Percentiles rank a stretch among this genome's conserved stretches.
Conservation (phyloP, 805 yeast species). For the Candida nanaspora region DNA sequence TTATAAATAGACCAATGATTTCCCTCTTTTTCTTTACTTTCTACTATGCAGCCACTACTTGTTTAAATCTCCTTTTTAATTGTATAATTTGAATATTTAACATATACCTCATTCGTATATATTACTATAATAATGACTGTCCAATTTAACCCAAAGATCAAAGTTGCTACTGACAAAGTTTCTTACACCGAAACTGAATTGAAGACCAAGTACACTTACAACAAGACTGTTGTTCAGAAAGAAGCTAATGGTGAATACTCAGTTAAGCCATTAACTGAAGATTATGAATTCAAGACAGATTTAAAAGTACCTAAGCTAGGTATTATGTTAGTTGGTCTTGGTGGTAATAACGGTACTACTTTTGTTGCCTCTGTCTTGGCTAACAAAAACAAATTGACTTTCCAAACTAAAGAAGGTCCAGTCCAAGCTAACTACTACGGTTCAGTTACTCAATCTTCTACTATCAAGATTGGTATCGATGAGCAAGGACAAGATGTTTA, state of each 20-base stretch:
- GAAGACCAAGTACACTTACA: slow-evolving; percentile 60
- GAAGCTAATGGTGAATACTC: slow-evolving; percentile 40
- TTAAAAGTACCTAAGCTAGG: slow-evolving; percentile 80
- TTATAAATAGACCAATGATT: background rate
- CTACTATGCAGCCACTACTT: too few relatives aligned
- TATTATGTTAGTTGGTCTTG: slow-evolving; percentile 84
- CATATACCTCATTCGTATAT: too few relatives aligned
- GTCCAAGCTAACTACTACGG: slow-evolving; percentile 78
- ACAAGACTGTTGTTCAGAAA: slow-evolving; percentile 65
- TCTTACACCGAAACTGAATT: slow-evolving; percentile 43
- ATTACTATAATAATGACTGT: slow-evolving; percentile 18
- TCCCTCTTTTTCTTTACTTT: background rate
- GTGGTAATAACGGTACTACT: slow-evolving; percentile 96
- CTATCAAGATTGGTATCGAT: slow-evolving; percentile 85
- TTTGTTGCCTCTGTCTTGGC: slow-evolving; percentile 80
- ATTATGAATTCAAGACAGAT: slow-evolving; percentile 83
- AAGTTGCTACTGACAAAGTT: slow-evolving; percentile 50
- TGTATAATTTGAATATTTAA: too few relatives aligned
- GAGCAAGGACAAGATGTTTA: slow-evolving; percentile 76
- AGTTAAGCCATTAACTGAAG: slow-evolving; percentile 65
- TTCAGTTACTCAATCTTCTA: slow-evolving; percentile 89
- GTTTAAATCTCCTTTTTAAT: too few relatives aligned
- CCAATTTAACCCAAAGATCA: slow-evolving; percentile 33
- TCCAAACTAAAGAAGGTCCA: slow-evolving; percentile 76
- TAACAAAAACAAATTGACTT: slow-evolving; percentile 68